Conservation (phyloP, 176 grass and related monocot genomes). For the Phoenix dactylifera region DNA sequence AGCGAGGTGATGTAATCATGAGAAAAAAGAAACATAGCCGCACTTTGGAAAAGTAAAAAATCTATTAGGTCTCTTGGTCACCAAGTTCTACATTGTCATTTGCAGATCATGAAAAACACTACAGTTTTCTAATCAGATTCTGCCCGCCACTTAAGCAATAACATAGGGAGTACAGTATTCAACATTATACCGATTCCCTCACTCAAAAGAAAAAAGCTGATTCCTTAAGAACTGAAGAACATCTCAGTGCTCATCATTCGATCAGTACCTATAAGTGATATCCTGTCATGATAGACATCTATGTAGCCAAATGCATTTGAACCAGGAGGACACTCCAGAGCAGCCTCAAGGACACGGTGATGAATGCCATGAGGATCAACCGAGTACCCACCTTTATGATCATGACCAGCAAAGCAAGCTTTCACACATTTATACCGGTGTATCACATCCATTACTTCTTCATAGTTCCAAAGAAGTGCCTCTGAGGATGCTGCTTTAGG, state of each 20-base stretch:
- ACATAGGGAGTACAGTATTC: too few species aligned
- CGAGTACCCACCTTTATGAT: constrained; percentile 57
- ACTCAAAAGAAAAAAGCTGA: too few species aligned
- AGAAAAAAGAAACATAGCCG: too few species aligned
- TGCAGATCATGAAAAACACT: too few species aligned
- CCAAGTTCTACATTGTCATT: too few species aligned
- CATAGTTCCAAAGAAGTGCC: constrained; percentile 84
- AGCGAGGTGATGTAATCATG: too few species aligned
- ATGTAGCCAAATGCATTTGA: constrained; percentile 54
- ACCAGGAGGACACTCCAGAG: constrained; percentile 75
- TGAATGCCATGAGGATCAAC: constrained; percentile 55
- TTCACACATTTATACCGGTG: constrained; percentile 54
- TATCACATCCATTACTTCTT: constrained; percentile 51
- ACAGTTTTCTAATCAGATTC: too few species aligned
- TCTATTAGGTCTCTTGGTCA: too few species aligned
- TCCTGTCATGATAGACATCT: constrained; percentile 44
- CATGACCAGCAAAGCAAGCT: constrained; percentile 70
- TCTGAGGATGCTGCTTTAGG: constrained; percentile 29
- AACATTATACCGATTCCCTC: too few species aligned
- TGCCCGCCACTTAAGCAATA: too few species aligned
- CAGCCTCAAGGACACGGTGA: constrained; percentile 70
- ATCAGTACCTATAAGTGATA: constrained; percentile 49
- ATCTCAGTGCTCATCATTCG: constrained; percentile 60
- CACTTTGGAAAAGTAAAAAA: too few species aligned
- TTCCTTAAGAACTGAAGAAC: constrained; percentile 17